Evolutionary conservation across 306 rosid genomes (phyloP).

Genomic region (Boehmeria nivea): DNA sequence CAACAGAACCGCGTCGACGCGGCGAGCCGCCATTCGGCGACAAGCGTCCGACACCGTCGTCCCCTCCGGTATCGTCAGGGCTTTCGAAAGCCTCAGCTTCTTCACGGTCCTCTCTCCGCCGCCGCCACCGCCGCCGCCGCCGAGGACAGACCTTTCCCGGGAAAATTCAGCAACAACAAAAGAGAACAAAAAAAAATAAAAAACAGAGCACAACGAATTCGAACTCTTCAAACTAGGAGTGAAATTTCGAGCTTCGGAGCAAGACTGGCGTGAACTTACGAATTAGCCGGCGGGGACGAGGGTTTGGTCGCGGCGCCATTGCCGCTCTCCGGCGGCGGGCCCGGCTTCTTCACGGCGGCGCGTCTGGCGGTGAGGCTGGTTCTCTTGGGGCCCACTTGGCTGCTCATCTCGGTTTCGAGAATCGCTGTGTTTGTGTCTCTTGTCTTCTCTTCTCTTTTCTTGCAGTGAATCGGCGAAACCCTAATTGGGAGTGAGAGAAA

Average conservation of each 20-base stretch:
- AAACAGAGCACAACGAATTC: not conserved
- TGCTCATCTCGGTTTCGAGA: conserved; percentile 57
- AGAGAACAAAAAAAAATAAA: not conserved
- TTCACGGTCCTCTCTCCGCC: conserved; percentile 89
- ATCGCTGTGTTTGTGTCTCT: too few species aligned
- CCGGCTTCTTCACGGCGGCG: conserved; percentile 43
- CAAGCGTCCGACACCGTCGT: conserved; percentile 92
- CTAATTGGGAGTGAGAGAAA: too few species aligned
- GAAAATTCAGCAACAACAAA: not conserved
- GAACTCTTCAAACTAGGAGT: not conserved
- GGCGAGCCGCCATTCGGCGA: conserved; percentile 89
- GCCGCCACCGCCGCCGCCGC: conserved; percentile 65
- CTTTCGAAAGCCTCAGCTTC: conserved; percentile 81
- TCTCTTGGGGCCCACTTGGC: conserved; percentile 48
- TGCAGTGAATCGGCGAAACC: not conserved
- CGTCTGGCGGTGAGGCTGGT: conserved; percentile 42
- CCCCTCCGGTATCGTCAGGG: conserved; percentile 86
- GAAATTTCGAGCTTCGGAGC: too few species aligned
- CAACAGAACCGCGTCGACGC: conserved; percentile 72
- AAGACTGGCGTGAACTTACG: too few species aligned
- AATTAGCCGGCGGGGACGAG: conserved; percentile 50
- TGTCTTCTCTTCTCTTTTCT: too few species aligned
- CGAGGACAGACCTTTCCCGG: conserved; percentile 41
- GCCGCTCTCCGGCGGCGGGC: conserved; percentile 36
- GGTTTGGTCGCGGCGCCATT: conserved; percentile 44